Evolutionary conservation across 2,329 filamentous ascomycete species (phyloP).

Genomic region (Cladophialophora yegresii): DNA sequence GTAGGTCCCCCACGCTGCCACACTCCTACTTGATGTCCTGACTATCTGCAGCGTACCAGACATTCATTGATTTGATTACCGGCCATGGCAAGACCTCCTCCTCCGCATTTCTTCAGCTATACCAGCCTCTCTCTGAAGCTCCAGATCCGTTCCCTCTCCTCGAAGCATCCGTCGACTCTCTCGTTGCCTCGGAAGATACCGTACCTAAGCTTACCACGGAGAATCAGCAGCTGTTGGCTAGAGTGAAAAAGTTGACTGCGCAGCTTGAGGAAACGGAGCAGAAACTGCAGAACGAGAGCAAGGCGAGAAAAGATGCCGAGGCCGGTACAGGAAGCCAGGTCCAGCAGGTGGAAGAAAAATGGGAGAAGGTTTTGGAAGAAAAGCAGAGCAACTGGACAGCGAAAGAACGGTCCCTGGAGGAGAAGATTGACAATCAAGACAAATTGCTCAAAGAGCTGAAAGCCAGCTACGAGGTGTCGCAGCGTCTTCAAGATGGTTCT

Average conservation of each 20-base stretch:
- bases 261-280: conserved; percentile 83
- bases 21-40: conserved; percentile 4
- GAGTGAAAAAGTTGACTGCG: conserved; percentile 70
- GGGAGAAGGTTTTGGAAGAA: conserved; percentile 85
- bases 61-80: conserved; percentile 92
- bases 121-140: conserved; percentile 90
- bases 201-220: conserved; percentile 86
- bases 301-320: conserved; percentile 72
- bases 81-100: conserved; percentile 95
- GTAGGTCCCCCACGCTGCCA: conserved; percentile 47
- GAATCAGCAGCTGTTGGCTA: conserved; percentile 82
- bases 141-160: conserved; percentile 95
- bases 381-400: conserved; percentile 96
- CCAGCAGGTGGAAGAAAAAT: conserved; percentile 86
- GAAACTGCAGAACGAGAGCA: conserved; percentile 75
- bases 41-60: conserved; percentile 74
- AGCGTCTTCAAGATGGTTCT: conserved; percentile 73
- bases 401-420: conserved; percentile 86
- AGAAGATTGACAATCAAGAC: conserved; percentile 93
- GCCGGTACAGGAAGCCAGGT: conserved; percentile 74
- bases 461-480: conserved; percentile 94
- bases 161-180: conserved; percentile 92
- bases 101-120: conserved; percentile 87
- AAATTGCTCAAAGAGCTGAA: conserved; percentile 90
- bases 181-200: conserved; percentile 88